These are phyloP conservation scores for Clonostachys solani DNA, from an alignment of 2,329 filamentous ascomycete genomes.

Conservation along the genomic window DNA sequence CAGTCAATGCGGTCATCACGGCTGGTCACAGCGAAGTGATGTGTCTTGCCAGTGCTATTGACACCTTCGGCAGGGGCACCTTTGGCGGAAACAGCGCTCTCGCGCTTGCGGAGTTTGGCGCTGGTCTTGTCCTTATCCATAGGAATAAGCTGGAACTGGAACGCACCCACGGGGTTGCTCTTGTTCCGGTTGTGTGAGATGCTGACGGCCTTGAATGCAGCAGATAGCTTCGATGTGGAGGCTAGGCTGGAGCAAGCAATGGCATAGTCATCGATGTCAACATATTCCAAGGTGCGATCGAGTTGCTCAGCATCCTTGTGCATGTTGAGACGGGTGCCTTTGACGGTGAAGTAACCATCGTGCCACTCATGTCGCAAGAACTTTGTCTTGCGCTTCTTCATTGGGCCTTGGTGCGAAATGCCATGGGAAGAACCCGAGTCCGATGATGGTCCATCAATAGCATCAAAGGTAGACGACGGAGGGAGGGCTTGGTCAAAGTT, in stretches of 20 bases:
- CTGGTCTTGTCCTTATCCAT: constrained; percentile 47
- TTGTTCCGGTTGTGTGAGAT: constrained; percentile 52
- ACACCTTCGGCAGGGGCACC: constrained; percentile 33
- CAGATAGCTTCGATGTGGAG: constrained; percentile 74
- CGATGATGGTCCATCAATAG: constrained; percentile 13
- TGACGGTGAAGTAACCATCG: constrained; percentile 84
- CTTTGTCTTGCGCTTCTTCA: constrained; percentile 90
- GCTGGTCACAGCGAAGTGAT: constrained; percentile 87
- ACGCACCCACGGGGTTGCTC: constrained; percentile 60
- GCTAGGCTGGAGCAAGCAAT: constrained; percentile 78
- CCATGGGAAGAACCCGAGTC: constrained; percentile 36
- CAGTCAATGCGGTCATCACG: constrained; percentile 93
- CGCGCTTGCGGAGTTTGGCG: constrained; percentile 47
- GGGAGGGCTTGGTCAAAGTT: constrained; percentile 11
- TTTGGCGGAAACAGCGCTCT: constrained; percentile 32
- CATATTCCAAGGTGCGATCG: constrained; percentile 65
- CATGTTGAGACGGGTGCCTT: constrained; percentile 70
- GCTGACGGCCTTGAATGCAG: constrained; percentile 79
- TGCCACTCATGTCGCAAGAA: constrained; percentile 93
- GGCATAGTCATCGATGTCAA: constrained; percentile 86
- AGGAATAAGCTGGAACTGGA: constrained; percentile 82
- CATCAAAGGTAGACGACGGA: not conserved
- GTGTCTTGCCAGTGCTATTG: constrained; percentile 72
- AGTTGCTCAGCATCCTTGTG: constrained; percentile 57
- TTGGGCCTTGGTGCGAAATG: constrained; percentile 74